Conservation (phyloP, 1,284 basidiomycete genomes). For the Sporisorium reilianum region DNA sequence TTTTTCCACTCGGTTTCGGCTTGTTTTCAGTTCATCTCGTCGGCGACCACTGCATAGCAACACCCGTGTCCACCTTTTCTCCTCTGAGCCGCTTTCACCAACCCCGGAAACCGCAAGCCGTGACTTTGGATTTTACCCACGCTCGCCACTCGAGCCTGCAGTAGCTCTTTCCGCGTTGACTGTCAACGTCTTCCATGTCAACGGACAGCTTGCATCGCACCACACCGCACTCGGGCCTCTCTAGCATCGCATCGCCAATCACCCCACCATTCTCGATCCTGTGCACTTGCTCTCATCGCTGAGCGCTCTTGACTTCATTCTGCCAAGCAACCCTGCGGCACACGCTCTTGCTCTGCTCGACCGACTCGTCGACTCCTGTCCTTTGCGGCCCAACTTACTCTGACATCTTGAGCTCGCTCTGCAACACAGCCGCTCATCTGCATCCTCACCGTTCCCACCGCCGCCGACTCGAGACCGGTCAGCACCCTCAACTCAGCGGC, state of each 20-base stretch:
- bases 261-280: conserved; percentile 9
- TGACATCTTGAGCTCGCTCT: neutral
- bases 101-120: conserved; percentile 9
- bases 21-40: conserved; percentile 12
- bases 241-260: conserved; percentile 5
- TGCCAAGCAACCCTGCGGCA: neutral
- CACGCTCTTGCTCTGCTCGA: conserved; percentile 3
- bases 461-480: neutral
- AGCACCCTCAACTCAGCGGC: neutral
- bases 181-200: conserved; percentile 8
- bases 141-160: conserved; percentile 9
- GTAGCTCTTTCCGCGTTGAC: neutral
- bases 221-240: neutral
- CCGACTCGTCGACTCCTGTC: neutral
- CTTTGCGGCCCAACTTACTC: neutral
- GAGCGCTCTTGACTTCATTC: neutral
- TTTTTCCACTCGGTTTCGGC: conserved; percentile 1
- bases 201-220: conserved; percentile 5
- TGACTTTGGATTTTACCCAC: conserved; percentile 16
- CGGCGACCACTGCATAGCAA: conserved; percentile 11
- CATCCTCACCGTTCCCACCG: neutral
- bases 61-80: conserved; percentile 10
- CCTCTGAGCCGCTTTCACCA: conserved; percentile 1
- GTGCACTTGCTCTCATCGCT: conserved; percentile 1
- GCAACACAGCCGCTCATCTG: neutral